Evolutionary conservation across 768 basidiomycete genomes (phyloP).

Genomic region (Hericium erinaceus): DNA sequence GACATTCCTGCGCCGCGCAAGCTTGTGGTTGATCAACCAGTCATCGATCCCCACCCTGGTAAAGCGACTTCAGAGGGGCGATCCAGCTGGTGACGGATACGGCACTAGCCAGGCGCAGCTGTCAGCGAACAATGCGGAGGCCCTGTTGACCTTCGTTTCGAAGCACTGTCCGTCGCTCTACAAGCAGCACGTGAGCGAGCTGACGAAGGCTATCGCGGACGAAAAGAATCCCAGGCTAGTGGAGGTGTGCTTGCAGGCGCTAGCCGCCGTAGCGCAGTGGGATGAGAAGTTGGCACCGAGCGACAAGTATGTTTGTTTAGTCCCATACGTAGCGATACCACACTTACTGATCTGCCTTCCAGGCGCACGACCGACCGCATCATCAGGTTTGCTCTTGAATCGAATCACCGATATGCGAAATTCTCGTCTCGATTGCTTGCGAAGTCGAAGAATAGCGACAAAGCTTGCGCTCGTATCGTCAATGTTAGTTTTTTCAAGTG

Average conservation of each 20-base stretch:
- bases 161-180: slow-evolving; percentile 71
- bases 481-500: slow-evolving; percentile 39
- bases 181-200: slow-evolving; percentile 65
- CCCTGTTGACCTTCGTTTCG: slow-evolving; percentile 49
- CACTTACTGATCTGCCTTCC: background rate
- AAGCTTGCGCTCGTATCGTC: slow-evolving; percentile 45
- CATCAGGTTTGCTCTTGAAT: slow-evolving; percentile 45
- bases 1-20: slow-evolving; percentile 57
- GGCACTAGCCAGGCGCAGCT: slow-evolving; percentile 27
- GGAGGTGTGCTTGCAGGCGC: slow-evolving; percentile 66
- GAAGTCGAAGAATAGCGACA: slow-evolving; percentile 36
- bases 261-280: slow-evolving; percentile 56
- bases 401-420: slow-evolving; percentile 65
- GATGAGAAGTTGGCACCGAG: slow-evolving; percentile 47
- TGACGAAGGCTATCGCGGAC: slow-evolving; percentile 65
- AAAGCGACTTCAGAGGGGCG: slow-evolving; percentile 48
- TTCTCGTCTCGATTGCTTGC: slow-evolving; percentile 71
- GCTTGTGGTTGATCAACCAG: slow-evolving; percentile 70
- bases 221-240: slow-evolving; percentile 44
- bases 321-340: background rate
- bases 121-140: slow-evolving; percentile 38
- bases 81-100: slow-evolving; percentile 22
- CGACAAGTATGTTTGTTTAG: slow-evolving; percentile 51
- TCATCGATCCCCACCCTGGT: slow-evolving; percentile 80
- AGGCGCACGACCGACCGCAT: slow-evolving; percentile 66